Percentiles rank a stretch among this genome's conserved stretches.
These are phyloP conservation scores for Boletus subparvulus DNA, from an alignment of 768 basidiomycete genomes.

Conservation along the genomic window DNA sequence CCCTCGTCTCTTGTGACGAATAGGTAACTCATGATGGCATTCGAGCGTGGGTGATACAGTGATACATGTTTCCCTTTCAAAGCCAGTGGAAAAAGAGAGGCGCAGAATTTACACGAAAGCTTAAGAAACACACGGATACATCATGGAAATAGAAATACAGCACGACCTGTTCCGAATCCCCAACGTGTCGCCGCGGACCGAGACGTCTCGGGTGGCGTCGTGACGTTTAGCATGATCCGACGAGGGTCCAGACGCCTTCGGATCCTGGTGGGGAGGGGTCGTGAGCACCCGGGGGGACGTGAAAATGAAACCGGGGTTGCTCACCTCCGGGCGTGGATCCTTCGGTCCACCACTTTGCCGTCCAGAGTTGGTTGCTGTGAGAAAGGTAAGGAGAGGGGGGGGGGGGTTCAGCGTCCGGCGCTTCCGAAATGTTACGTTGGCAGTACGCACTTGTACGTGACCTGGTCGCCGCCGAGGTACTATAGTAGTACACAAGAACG, in stretches of 20 bases:
- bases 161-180: no score
- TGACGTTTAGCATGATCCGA: slow-evolving; percentile 12
- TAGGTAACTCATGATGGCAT: no score
- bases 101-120: no score
- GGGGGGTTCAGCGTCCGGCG: neutral
- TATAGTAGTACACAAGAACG: slow-evolving; percentile 20
- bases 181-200: no score
- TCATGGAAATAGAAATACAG: no score
- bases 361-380: slow-evolving; percentile 7
- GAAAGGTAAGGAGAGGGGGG: no score
- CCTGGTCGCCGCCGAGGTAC: slow-evolving; percentile 45
- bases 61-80: no score
- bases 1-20: no score
- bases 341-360: slow-evolving; percentile 22
- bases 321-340: slow-evolving; percentile 2
- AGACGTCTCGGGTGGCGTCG: neutral
- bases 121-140: no score
- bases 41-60: no score
- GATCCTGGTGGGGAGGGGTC: neutral
- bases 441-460: slow-evolving; percentile 38
- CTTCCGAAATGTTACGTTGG: no score
- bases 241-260: slow-evolving; percentile 13
- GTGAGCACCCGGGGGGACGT: neutral
- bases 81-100: no score
- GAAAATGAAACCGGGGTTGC: neutral